Percentiles rank a stretch among this genome's conserved stretches.
Evolutionary conservation across 345 rosid genomes (phyloP).

Genomic region (Turritis glabra): DNA sequence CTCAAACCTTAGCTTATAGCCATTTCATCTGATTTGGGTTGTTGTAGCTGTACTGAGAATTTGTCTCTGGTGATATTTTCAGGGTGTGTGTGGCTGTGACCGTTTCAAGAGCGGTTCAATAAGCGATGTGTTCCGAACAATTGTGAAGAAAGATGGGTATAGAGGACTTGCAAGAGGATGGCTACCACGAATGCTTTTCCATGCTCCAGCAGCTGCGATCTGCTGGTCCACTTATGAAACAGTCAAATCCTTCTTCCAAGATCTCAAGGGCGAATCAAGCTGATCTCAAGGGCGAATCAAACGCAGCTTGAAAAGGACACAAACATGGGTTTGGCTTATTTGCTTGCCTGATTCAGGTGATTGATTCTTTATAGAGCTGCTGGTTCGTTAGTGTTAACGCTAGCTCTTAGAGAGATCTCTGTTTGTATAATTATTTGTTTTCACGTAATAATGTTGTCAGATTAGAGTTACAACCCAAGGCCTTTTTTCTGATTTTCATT

Average conservation of each 20-base stretch:
- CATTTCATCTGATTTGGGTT: background rate
- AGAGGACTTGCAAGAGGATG: constrained; percentile 90
- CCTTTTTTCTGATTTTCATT: constrained; percentile 6
- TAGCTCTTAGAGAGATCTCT: constrained; percentile 1
- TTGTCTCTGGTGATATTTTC: constrained; percentile 23
- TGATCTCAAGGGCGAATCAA: constrained; percentile 36
- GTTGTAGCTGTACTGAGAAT: background rate
- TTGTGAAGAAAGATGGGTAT: constrained; percentile 82
- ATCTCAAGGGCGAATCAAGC: too few species aligned
- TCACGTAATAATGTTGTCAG: constrained; percentile 34
- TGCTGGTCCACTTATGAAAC: constrained; percentile 97
- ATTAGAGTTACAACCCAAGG: constrained; percentile 19
- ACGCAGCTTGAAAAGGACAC: constrained; percentile 42
- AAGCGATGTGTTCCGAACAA: constrained; percentile 61
- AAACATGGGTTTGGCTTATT: constrained; percentile 1
- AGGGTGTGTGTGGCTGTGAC: constrained; percentile 99
- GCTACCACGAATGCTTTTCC: constrained; percentile 97
- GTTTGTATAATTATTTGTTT: constrained; percentile 21
- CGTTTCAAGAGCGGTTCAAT: constrained; percentile 74
- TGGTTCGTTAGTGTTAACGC: constrained; percentile 16
- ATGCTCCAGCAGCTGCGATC: constrained; percentile 99
- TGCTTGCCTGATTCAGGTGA: constrained; percentile 28
- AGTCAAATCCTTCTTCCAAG: constrained; percentile 67
- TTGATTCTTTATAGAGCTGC: constrained; percentile 31
- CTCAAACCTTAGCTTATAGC: background rate